phyloP scores from a whole-genome alignment of 805 yeast genomes.

The Yarrowia bubula region DNA sequence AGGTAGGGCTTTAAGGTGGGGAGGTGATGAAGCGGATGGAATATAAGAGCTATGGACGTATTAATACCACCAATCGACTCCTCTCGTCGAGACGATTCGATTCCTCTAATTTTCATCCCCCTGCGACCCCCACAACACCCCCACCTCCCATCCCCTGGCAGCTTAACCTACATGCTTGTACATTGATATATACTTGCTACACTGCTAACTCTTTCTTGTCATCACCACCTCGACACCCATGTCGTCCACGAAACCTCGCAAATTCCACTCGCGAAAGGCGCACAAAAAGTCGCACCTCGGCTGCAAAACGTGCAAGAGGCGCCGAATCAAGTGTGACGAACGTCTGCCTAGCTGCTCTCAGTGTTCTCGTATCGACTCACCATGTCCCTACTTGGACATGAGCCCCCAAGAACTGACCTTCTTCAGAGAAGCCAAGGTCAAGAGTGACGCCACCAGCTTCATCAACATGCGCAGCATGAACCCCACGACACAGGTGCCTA shows the following conservation, averaged over 20 bases:
- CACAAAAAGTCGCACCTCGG: slow-evolving; percentile 72
- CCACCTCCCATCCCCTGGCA: neutral
- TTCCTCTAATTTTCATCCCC: neutral
- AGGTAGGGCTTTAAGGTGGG: slow-evolving; percentile 21
- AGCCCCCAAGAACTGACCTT: slow-evolving; percentile 47
- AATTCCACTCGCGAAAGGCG: slow-evolving; percentile 49
- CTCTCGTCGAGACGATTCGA: neutral
- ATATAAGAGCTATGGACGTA: neutral
- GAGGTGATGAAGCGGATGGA: neutral
- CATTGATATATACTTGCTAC: slow-evolving; percentile 22
- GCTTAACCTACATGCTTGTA: slow-evolving; percentile 18
- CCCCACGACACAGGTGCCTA: slow-evolving; percentile 15
- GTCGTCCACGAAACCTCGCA: slow-evolving; percentile 30
- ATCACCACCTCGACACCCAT: neutral
- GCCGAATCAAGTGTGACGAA: slow-evolving; percentile 67
- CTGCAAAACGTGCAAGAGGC: slow-evolving; percentile 64
- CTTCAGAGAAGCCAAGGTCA: slow-evolving; percentile 30
- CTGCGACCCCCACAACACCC: neutral
- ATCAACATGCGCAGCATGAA: slow-evolving; percentile 21
- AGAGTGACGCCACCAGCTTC: slow-evolving; percentile 21
- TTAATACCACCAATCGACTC: neutral
- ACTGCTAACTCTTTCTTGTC: slow-evolving; percentile 18
- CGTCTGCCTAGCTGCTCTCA: slow-evolving; percentile 56
- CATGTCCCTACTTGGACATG: slow-evolving; percentile 50
- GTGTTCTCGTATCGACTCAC: slow-evolving; percentile 49